Evolutionary conservation across 2,329 filamentous ascomycete species (phyloP).

Genomic region (Pseudogymnoascus sp.): DNA sequence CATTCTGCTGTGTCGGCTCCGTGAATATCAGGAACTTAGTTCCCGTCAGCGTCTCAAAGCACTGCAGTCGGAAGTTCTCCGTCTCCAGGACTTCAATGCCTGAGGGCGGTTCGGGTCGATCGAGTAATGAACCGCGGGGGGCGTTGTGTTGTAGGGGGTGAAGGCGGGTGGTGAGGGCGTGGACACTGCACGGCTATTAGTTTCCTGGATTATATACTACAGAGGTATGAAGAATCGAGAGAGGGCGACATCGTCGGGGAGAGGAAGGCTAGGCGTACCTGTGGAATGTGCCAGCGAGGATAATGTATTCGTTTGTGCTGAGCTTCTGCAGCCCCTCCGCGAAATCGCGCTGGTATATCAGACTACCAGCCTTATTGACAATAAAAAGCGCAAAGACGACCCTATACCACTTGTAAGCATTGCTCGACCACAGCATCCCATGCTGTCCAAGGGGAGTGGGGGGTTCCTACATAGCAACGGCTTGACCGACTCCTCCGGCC

Average conservation of each 20-base stretch:
- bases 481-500: constrained; percentile 1
- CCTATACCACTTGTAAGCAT: constrained; percentile 43
- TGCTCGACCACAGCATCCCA: background rate
- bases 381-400: constrained; percentile 91
- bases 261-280: constrained; percentile 48
- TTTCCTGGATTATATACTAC: background rate
- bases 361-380: constrained; percentile 96
- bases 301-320: constrained; percentile 91
- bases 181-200: constrained; percentile 40
- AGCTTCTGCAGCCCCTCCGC: constrained; percentile 79
- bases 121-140: constrained; percentile 16
- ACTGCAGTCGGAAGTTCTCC: constrained; percentile 89
- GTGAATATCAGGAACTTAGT: constrained; percentile 96
- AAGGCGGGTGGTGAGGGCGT: constrained; percentile 59
- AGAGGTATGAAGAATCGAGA: background rate
- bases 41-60: constrained; percentile 89
- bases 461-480: background rate
- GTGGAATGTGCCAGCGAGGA: constrained; percentile 94
- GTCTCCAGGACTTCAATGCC: constrained; percentile 91
- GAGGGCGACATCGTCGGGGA: background rate
- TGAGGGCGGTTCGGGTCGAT: constrained; percentile 55
- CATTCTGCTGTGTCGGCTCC: constrained; percentile 66
- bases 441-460: background rate
- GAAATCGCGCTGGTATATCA: constrained; percentile 94
- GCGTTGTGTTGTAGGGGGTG: constrained; percentile 60